Percentiles rank a stretch among this genome's conserved stretches.
Conservation (phyloP, 305 asterid genomes). For the Stenogyne calaminthoides region DNA sequence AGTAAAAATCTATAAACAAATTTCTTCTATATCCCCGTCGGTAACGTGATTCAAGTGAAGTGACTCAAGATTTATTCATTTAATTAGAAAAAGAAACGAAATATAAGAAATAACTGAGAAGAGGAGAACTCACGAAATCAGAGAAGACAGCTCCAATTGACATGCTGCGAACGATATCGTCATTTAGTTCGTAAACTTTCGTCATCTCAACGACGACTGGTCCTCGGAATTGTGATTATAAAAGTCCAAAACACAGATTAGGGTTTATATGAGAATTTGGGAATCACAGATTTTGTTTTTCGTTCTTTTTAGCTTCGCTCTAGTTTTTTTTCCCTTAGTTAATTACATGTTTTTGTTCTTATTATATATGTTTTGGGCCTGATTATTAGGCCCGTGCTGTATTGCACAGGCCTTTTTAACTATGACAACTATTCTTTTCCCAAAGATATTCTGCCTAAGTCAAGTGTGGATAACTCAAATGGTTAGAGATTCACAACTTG, state of each 20-base stretch:
- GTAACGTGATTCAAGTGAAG: neutral
- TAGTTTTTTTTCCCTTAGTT: neutral
- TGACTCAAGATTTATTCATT: neutral
- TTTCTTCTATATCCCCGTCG: neutral
- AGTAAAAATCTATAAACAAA: neutral
- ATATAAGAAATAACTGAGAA: neutral
- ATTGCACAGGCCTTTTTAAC: neutral
- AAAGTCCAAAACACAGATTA: no score
- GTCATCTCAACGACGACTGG: slow-evolving; percentile 40
- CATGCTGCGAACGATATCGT: slow-evolving; percentile 75
- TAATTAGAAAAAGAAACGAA: neutral
- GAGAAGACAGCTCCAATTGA: slow-evolving; percentile 82
- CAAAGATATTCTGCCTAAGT: no score
- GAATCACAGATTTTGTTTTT: neutral
- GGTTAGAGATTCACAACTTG: no score
- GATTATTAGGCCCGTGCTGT: neutral
- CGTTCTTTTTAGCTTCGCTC: neutral
- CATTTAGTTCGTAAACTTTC: slow-evolving; percentile 59
- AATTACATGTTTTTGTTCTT: neutral
- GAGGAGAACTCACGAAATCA: slow-evolving; percentile 66
- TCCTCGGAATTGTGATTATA: neutral
- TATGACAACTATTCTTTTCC: no score
- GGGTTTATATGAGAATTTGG: slow-evolving; percentile 31
- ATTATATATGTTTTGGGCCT: neutral
- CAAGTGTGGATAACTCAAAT: no score